Evolutionary conservation across 768 basidiomycete genomes (phyloP).

Genomic region (Phlebiopsis flavidoalba): DNA sequence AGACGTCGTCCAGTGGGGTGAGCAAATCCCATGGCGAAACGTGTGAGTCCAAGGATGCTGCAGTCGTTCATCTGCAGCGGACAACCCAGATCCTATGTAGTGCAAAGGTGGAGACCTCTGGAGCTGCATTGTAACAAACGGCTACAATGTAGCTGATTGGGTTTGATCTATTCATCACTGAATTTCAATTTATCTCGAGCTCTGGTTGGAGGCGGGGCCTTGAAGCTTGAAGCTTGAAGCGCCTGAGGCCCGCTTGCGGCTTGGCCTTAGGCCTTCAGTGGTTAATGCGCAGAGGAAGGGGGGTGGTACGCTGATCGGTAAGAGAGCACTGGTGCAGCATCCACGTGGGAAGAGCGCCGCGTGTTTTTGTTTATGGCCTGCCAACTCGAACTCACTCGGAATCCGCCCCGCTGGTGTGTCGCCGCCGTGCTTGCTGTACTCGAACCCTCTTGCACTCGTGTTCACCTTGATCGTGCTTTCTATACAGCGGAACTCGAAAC

Average conservation of each 20-base stretch:
- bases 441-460: neutral
- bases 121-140: too few species aligned
- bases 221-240: neutral
- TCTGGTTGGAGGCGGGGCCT: too few species aligned
- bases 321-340: neutral
- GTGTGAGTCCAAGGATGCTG: conserved; percentile 37
- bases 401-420: conserved; percentile 9
- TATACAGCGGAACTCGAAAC: neutral
- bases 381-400: conserved; percentile 7
- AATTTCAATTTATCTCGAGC: too few species aligned
- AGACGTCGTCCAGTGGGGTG: conserved; percentile 19
- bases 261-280: too few species aligned
- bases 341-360: conserved; percentile 6
- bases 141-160: too few species aligned
- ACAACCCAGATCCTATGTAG: neutral
- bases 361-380: conserved; percentile 7
- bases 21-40: conserved; percentile 12
- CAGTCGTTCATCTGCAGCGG: conserved; percentile 41
- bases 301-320: neutral
- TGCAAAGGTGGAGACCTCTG: too few species aligned
- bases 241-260: too few species aligned
- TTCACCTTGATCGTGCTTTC: neutral
- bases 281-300: too few species aligned
- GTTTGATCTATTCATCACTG: too few species aligned
- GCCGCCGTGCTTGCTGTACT: conserved; percentile 7